Evolutionary conservation across 2,329 filamentous ascomycete genomes (phyloP).

Genomic region (Fusarium penzigii): DNA sequence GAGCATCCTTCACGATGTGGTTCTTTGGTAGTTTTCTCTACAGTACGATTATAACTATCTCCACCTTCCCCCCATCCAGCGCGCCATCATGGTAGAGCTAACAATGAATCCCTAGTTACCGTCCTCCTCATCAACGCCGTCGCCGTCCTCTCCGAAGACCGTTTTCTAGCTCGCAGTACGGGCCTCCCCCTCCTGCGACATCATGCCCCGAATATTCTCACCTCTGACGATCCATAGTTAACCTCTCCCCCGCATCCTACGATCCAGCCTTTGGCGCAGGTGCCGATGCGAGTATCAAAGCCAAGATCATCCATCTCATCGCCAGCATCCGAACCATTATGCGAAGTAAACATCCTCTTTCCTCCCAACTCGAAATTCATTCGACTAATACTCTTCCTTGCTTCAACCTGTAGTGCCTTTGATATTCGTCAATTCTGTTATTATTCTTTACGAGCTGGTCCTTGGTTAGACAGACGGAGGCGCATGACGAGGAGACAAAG

Average conservation of each 20-base stretch:
- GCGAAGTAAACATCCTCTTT: slow-evolving; percentile 64
- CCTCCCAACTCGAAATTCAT: not conserved
- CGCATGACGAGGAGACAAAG: not conserved
- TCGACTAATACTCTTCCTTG: slow-evolving; percentile 8
- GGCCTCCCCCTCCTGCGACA: slow-evolving; percentile 10
- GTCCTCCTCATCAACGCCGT: slow-evolving; percentile 92
- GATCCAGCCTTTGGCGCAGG: slow-evolving; percentile 79
- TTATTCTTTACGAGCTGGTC: slow-evolving; percentile 81
- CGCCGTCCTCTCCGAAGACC: slow-evolving; percentile 90
- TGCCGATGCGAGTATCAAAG: slow-evolving; percentile 77
- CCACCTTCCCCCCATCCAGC: not conserved
- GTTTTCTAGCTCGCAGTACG: slow-evolving; percentile 75
- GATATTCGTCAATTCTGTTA: slow-evolving; percentile 78
- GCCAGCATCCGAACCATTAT: slow-evolving; percentile 88
- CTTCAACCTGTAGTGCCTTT: slow-evolving; percentile 66
- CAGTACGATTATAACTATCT: slow-evolving; percentile 26
- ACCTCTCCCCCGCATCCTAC: slow-evolving; percentile 69
- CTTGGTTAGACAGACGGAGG: slow-evolving; percentile 59
- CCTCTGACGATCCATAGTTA: slow-evolving; percentile 49
- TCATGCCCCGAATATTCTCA: not conserved
- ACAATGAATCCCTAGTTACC: slow-evolving; percentile 49
- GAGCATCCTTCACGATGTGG: slow-evolving; percentile 53
- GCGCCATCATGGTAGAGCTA: not conserved
- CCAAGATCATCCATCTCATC: slow-evolving; percentile 86
- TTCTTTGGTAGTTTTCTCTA: slow-evolving; percentile 75